A percentile compares a stretch with the other conserved stretches of the same genome.
Conservation (phyloP, 345 rosid species). For the Viola odorata region DNA sequence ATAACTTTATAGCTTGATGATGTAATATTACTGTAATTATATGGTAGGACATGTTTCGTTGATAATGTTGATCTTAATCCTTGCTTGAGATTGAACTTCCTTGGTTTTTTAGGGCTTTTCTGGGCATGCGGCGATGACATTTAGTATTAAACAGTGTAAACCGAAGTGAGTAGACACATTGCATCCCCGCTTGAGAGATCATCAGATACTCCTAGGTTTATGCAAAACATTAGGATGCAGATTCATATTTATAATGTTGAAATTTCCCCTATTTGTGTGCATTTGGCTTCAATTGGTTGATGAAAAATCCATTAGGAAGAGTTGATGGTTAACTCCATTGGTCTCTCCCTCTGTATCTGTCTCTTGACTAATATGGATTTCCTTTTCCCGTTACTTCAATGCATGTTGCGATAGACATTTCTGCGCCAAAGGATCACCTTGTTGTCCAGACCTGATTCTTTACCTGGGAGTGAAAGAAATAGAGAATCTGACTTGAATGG, state of each 20-base stretch:
- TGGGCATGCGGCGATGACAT: too few species aligned
- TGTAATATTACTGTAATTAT: too few species aligned
- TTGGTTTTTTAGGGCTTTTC: too few species aligned
- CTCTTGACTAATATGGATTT: too few species aligned
- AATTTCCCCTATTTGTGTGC: background rate
- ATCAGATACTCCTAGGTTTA: background rate
- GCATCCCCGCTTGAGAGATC: background rate
- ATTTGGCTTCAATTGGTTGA: background rate
- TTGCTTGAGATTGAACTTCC: too few species aligned
- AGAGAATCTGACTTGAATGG: constrained; percentile 5
- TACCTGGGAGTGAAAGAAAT: background rate
- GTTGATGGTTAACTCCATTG: background rate
- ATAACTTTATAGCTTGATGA: too few species aligned
- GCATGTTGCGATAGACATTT: constrained; percentile 50
- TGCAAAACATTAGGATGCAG: background rate
- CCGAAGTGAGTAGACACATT: background rate
- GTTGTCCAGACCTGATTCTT: constrained; percentile 34
- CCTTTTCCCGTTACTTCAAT: background rate
- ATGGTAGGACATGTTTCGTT: too few species aligned
- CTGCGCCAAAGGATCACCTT: constrained; percentile 83
- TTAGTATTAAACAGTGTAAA: background rate
- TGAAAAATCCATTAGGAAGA: background rate
- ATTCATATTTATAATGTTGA: too few species aligned
- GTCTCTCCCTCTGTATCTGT: too few species aligned
- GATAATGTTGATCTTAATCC: too few species aligned